A percentile compares a stretch with the other conserved stretches of the same genome.
phyloP scores from a whole-genome alignment of 768 basidiomycete genomes.

The Filobasidium floriforme region DNA sequence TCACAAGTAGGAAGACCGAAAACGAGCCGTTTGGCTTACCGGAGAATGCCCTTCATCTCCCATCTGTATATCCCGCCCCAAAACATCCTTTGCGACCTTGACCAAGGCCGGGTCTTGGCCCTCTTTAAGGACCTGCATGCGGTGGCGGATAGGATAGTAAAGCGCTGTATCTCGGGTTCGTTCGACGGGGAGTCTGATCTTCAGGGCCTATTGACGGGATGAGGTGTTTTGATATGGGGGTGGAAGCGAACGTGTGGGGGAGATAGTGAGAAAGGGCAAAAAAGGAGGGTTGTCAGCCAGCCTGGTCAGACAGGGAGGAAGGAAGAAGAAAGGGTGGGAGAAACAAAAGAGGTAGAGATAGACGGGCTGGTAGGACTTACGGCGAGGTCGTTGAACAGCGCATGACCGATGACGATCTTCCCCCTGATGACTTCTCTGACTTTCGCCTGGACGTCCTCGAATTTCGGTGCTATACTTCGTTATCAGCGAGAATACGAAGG shows the following conservation, averaged over 20 bases:
- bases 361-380: constrained; percentile 50
- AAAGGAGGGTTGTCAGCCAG: too few relatives aligned
- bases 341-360: too few relatives aligned
- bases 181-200: constrained; percentile 34
- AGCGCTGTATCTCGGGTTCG: constrained; percentile 38
- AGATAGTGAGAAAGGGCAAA: not conserved
- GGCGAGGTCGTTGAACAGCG: constrained; percentile 79
- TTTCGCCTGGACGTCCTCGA: constrained; percentile 64
- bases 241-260: not conserved
- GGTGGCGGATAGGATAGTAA: constrained; percentile 34
- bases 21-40: constrained; percentile 21
- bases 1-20: not conserved
- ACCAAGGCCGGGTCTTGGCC: constrained; percentile 63
- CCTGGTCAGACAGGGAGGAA: constrained; percentile 39
- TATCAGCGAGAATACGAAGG: not conserved
- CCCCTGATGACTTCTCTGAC: constrained; percentile 69
- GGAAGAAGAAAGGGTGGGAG: constrained; percentile 34
- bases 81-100: constrained; percentile 67
- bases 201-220: constrained; percentile 23
- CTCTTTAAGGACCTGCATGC: constrained; percentile 42
- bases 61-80: constrained; percentile 66
- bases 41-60: constrained; percentile 73
- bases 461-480: constrained; percentile 58
- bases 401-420: constrained; percentile 78
- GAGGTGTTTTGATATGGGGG: constrained; percentile 25